Percentiles rank a stretch among this genome's conserved stretches.
These are phyloP conservation scores for Citrus mangshanensis DNA, from an alignment of 345 rosid species.

Conservation along the genomic window DNA sequence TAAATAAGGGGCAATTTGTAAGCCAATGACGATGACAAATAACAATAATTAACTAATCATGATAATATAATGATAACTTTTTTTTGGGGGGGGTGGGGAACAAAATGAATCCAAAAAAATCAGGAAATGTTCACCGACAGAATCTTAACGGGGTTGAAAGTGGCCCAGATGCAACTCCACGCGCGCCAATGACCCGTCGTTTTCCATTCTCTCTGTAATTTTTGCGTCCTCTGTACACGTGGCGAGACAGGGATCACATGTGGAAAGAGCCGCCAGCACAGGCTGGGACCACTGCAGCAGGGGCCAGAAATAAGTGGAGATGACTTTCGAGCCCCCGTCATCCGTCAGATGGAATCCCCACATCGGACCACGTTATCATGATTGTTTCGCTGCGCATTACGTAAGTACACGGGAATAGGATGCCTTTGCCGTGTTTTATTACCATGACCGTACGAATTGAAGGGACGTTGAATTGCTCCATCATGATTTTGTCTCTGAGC, in stretches of 20 bases:
- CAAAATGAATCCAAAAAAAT: background rate
- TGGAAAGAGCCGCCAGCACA: background rate
- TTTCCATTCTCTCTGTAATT: background rate
- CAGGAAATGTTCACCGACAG: background rate
- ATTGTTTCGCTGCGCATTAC: too few relatives aligned
- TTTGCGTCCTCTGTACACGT: background rate
- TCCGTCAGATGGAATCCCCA: background rate
- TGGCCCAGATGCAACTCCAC: background rate
- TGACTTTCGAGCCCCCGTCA: background rate
- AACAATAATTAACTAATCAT: background rate
- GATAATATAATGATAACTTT: background rate
- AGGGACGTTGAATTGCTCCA: too few relatives aligned
- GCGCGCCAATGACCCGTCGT: background rate
- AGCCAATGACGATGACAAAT: background rate
- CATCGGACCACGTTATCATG: background rate
- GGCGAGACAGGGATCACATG: conserved; percentile 11
- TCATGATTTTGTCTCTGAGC: too few relatives aligned
- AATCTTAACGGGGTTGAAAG: background rate
- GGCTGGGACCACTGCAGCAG: too few relatives aligned
- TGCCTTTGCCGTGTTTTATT: too few relatives aligned
- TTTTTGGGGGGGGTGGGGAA: too few relatives aligned
- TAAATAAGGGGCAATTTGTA: background rate
- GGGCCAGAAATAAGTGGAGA: background rate
- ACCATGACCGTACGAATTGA: too few relatives aligned
- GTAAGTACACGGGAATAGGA: too few relatives aligned